These are phyloP conservation scores for Globisporangium canariense DNA, from an alignment of 352 stramenopile genomes.

Conservation along the genomic window DNA sequence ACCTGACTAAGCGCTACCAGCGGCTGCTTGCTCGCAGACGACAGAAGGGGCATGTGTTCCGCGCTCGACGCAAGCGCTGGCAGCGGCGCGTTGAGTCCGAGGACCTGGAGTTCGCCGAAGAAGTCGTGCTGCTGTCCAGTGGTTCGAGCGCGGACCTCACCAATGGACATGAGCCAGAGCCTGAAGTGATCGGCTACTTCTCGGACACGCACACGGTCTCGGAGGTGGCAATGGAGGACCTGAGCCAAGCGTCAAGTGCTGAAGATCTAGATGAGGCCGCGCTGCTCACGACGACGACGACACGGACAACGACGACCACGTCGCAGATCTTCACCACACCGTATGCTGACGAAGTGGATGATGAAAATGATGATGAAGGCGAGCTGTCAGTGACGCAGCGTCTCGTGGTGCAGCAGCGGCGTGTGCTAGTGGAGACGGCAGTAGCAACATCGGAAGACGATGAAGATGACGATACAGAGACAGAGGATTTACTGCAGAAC, in stretches of 20 bases:
- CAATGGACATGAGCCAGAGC: constrained; percentile 14
- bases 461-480: neutral
- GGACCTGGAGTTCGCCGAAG: constrained; percentile 32
- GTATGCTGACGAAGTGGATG: neutral
- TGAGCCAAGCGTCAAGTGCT: neutral
- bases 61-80: constrained; percentile 29
- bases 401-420: neutral
- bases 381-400: neutral
- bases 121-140: constrained; percentile 37
- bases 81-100: constrained; percentile 16
- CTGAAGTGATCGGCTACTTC: constrained; percentile 10
- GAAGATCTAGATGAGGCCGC: constrained; percentile 3
- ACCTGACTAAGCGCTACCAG: constrained; percentile 25
- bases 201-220: constrained; percentile 4
- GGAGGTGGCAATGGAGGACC: neutral
- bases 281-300: neutral
- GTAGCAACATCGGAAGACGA: neutral
- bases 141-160: neutral
- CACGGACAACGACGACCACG: neutral
- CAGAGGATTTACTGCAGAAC: neutral
- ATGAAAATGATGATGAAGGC: neutral
- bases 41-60: constrained; percentile 8
- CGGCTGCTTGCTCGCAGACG: constrained; percentile 13
- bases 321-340: neutral
- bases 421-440: neutral